These are phyloP conservation scores for Diversispora eburnea DNA, from an alignment of 192 early-diverging fungal genomes.

Conservation along the genomic window DNA sequence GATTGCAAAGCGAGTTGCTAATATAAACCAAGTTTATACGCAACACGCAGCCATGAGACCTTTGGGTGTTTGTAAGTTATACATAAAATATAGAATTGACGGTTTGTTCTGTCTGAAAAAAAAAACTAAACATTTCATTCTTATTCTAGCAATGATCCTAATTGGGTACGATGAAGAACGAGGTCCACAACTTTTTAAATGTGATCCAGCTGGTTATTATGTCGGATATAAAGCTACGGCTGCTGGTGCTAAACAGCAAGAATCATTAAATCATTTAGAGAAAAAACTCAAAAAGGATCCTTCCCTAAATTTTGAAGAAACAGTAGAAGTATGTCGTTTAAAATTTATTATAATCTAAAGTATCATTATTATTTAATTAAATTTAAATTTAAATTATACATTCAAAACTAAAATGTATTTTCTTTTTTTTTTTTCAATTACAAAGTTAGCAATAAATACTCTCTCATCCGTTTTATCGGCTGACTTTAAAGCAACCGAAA, in stretches of 20 bases:
- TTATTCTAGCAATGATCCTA: constrained; percentile 83
- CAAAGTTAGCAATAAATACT: constrained; percentile 87
- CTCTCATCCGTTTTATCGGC: constrained; percentile 86
- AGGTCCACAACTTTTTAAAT: constrained; percentile 97
- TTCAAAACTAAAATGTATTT: background rate
- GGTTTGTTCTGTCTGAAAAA: background rate
- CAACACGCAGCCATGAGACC: constrained; percentile 99
- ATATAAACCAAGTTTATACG: constrained; percentile 98
- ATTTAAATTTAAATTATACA: background rate
- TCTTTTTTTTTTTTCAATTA: background rate
- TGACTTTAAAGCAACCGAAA: constrained; percentile 95
- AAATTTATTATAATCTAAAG: background rate
- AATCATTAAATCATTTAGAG: constrained; percentile 93
- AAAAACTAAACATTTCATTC: background rate
- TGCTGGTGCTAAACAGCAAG: constrained; percentile 93
- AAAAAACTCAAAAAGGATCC: constrained; percentile 97
- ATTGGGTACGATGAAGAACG: constrained; percentile 95
- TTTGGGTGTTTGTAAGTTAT: constrained; percentile 78
- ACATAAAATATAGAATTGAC: background rate
- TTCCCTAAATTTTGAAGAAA: constrained; percentile 74
- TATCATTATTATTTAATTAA: background rate
- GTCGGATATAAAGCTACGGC: constrained; percentile 95
- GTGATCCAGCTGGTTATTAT: constrained; percentile 98
- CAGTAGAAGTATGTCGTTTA: constrained; percentile 72
- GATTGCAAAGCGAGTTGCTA: constrained; percentile 96